Evolutionary conservation across 2,329 filamentous ascomycete genomes (phyloP).

Genomic region (Hortaea sp.): DNA sequence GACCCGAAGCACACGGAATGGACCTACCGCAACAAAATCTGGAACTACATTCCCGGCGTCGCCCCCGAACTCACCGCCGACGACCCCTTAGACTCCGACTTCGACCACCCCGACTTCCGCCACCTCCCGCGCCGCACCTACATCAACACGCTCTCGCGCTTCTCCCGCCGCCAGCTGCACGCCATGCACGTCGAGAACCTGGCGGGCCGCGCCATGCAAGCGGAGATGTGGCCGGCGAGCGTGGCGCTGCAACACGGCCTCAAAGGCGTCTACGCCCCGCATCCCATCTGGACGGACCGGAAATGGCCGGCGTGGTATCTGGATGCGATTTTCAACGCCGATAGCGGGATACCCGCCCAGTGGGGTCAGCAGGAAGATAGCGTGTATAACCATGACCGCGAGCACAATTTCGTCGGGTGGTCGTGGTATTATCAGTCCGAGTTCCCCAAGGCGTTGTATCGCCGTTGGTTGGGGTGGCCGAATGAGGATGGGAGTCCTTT

Average conservation of each 20-base stretch:
- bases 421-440: slow-evolving; percentile 88
- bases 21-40: slow-evolving; percentile 44
- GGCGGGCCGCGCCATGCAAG: slow-evolving; percentile 81
- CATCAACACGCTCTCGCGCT: slow-evolving; percentile 79
- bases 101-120: slow-evolving; percentile 39
- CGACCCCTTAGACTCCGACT: slow-evolving; percentile 42
- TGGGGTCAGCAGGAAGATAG: slow-evolving; percentile 35
- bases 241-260: slow-evolving; percentile 82
- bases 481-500: slow-evolving; percentile 14
- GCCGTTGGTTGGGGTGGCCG: slow-evolving; percentile 71
- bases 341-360: slow-evolving; percentile 45
- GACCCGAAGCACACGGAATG: slow-evolving; percentile 81
- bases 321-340: slow-evolving; percentile 65
- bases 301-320: slow-evolving; percentile 74
- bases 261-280: slow-evolving; percentile 85
- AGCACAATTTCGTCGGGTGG: slow-evolving; percentile 79
- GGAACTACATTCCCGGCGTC: slow-evolving; percentile 40
- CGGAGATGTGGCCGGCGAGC: slow-evolving; percentile 91
- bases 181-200: slow-evolving; percentile 89
- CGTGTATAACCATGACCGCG: slow-evolving; percentile 51
- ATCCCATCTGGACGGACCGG: slow-evolving; percentile 79
- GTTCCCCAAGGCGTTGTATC: slow-evolving; percentile 73
- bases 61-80: slow-evolving; percentile 75
- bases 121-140: slow-evolving; percentile 62
- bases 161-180: slow-evolving; percentile 67